Evolutionary conservation across 2,329 filamentous ascomycete genomes (phyloP), one percentile per base, ranked within the genome.

Genomic region (Epichloe hybrida): DNA sequence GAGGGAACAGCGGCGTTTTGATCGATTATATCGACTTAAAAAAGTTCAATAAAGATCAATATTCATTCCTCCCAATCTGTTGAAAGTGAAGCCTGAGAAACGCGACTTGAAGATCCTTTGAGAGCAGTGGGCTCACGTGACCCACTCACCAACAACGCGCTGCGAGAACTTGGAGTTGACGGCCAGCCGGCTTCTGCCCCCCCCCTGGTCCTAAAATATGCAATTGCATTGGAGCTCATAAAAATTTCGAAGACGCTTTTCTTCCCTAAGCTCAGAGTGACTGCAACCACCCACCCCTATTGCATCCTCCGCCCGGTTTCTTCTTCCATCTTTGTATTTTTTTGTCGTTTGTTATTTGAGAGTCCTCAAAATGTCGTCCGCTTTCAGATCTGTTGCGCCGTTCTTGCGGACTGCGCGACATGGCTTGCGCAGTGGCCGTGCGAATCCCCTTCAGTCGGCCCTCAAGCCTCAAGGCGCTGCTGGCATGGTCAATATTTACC

Each of bases 381-480:
- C 93, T 66, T 79, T 88, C 68, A 83, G 88, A 75, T 81, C 84
- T 55, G 66, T 88, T 62, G 80, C 81, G 71, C 84, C 88, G 62
- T 83, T 95, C 64, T 70, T 93, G 72, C 86, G 87, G 75, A 86
- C 88, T 59, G 84, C 86, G 69, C 84, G 88, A 65, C 75, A 79
- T 61, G 83, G 86, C 61, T 75, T 93, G 65, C 75, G 80, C 68
- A 76, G 79, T 63, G 78, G 81, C 66, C 81, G 76, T 66, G 75
- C 77, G 60, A 91, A 86, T 72, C 87, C 89, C 49, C 75, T 96
- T 60, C 86, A 89, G 70, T 78, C 79, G 63, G 77, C 80, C 56
- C 69, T 85, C 62, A 77, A 76, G 64, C 71, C 72, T 59, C 78
- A 82, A 69, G 80, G 79, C 65, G 75, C 76, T 58, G 74, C 77